phyloP scores from a whole-genome alignment of 805 yeast genomes.

The Starmerella tilneyi region DNA sequence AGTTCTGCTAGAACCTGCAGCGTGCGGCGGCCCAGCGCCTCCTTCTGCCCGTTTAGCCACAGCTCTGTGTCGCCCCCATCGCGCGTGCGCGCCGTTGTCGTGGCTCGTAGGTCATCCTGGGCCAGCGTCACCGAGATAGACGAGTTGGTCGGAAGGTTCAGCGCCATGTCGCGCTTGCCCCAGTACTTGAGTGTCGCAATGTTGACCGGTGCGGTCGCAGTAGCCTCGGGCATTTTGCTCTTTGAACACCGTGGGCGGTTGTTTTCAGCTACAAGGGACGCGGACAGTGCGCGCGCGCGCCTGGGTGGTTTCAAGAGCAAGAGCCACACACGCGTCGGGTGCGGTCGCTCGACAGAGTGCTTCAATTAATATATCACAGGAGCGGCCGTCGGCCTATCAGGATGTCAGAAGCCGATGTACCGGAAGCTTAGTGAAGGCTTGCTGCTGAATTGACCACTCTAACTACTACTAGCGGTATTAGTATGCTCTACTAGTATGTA shows the following conservation, averaged over 20 bases:
- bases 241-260: neutral
- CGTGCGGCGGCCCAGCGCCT: constrained; percentile 49
- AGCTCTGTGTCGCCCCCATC: constrained; percentile 46
- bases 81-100: constrained; percentile 76
- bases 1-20: constrained; percentile 64
- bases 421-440: too few relatives aligned
- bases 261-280: neutral
- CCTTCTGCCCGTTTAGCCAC: constrained; percentile 78
- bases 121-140: constrained; percentile 90
- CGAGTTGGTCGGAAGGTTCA: constrained; percentile 91
- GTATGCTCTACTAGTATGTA: too few relatives aligned
- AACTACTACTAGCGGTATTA: too few relatives aligned
- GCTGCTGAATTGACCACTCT: too few relatives aligned
- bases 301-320: neutral
- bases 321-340: neutral
- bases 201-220: constrained; percentile 93
- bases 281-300: neutral
- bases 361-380: too few relatives aligned
- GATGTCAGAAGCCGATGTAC: too few relatives aligned
- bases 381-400: too few relatives aligned
- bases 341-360: too few relatives aligned
- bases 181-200: constrained; percentile 97
- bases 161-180: constrained; percentile 88
- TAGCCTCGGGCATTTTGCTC: constrained; percentile 37
- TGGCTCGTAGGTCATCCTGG: constrained; percentile 81